These are phyloP conservation scores for Solanum peruvianum DNA, from an alignment of 257 asterid genomes.

Conservation along the genomic window DNA sequence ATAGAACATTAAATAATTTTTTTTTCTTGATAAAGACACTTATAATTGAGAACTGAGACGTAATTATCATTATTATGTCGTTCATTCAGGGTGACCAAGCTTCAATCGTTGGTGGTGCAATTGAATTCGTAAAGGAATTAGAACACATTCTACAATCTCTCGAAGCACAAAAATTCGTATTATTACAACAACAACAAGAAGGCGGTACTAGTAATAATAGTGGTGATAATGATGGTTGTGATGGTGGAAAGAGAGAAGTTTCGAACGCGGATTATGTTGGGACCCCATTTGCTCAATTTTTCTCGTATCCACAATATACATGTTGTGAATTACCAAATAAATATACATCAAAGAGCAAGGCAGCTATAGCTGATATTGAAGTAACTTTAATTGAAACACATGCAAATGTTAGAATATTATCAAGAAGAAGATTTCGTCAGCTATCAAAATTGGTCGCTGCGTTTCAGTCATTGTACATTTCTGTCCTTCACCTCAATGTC, in stretches of 20 bases:
- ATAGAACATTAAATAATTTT: background rate
- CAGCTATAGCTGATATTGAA: conserved; percentile 72
- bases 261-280: background rate
- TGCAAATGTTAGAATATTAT: conserved; percentile 74
- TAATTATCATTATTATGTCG: background rate
- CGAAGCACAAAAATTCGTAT: conserved; percentile 50
- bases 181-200: conserved; percentile 1
- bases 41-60: background rate
- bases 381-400: conserved; percentile 89
- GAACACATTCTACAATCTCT: conserved; percentile 87
- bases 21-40: background rate
- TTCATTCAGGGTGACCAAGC: conserved; percentile 90
- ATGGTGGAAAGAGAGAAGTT: background rate
- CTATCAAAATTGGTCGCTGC: conserved; percentile 67
- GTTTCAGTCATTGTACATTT: conserved; percentile 49
- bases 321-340: conserved; percentile 40
- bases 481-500: conserved; percentile 80
- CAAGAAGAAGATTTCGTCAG: conserved; percentile 50
- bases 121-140: conserved; percentile 84
- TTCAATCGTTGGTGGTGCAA: conserved; percentile 93
- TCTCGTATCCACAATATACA: conserved; percentile 64
- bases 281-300: conserved; percentile 66
- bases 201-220: background rate
- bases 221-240: background rate
- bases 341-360: conserved; percentile 57